Percentiles rank a stretch among this genome's conserved stretches.
These are phyloP conservation scores for Endocarpon pusillum DNA, from an alignment of 495 filamentous ascomycete species.

Conservation along the genomic window DNA sequence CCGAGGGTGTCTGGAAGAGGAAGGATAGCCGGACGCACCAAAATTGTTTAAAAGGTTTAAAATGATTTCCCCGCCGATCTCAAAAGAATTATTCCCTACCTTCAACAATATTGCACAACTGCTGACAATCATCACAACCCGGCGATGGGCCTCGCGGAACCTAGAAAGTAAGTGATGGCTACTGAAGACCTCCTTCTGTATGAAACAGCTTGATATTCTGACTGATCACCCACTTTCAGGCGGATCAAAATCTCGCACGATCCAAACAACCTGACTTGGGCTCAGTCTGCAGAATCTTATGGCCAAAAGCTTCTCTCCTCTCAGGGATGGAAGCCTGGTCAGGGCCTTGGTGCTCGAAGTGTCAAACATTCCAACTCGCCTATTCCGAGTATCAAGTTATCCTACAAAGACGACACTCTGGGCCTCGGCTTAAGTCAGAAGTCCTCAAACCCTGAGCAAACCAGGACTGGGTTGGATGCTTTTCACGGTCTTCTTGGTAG, in stretches of 20 bases:
- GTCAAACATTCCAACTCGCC: slow-evolving; percentile 55
- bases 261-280: slow-evolving; percentile 89
- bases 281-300: slow-evolving; percentile 59
- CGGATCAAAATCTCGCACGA: slow-evolving; percentile 69
- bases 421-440: slow-evolving; percentile 67
- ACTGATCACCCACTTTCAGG: slow-evolving; percentile 28
- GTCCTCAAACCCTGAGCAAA: slow-evolving; percentile 33
- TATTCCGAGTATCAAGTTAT: slow-evolving; percentile 58
- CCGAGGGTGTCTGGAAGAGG: too few species aligned
- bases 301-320: slow-evolving; percentile 72
- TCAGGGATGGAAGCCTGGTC: slow-evolving; percentile 81
- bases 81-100: too few species aligned
- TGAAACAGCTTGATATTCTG: neutral
- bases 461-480: slow-evolving; percentile 65
- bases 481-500: slow-evolving; percentile 74
- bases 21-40: too few species aligned
- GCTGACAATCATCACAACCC: too few species aligned
- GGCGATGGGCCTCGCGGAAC: too few species aligned
- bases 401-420: slow-evolving; percentile 74
- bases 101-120: too few species aligned
- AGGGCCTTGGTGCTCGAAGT: slow-evolving; percentile 56
- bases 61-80: too few species aligned
- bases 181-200: too few species aligned
- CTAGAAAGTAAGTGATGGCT: too few species aligned
- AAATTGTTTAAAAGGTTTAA: too few species aligned